These are phyloP conservation scores for Chrysoporthe austroafricana DNA, from an alignment of 2,329 filamentous ascomycete genomes.

Conservation along the genomic window DNA sequence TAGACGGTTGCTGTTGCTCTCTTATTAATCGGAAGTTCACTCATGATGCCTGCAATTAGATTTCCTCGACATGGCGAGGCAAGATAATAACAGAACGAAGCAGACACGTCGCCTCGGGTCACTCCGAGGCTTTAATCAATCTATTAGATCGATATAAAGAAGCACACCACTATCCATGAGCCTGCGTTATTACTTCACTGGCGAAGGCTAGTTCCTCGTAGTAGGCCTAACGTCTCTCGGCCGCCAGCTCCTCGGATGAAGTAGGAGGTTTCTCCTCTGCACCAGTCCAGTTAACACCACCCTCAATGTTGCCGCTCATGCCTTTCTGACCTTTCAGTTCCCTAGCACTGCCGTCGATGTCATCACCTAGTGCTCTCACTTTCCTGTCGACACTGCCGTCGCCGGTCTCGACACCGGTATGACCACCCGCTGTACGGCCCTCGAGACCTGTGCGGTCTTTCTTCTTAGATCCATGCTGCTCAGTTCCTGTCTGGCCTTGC, in stretches of 20 bases:
- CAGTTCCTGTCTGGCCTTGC: conserved; percentile 46
- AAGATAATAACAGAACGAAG: too few species aligned
- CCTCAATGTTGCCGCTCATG: conserved; percentile 24
- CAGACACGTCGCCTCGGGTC: too few species aligned
- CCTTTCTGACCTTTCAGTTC: conserved; percentile 30
- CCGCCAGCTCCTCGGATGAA: conserved; percentile 29
- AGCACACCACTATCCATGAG: too few species aligned
- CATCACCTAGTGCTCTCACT: conserved; percentile 35
- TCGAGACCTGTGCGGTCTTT: conserved; percentile 45
- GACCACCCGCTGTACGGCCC: conserved; percentile 41
- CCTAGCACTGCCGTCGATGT: conserved; percentile 32
- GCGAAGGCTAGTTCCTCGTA: too few species aligned
- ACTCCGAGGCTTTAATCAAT: too few species aligned
- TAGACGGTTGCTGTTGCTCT: too few species aligned
- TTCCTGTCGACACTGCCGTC: conserved; percentile 35
- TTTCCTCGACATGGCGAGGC: too few species aligned
- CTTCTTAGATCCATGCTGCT: conserved; percentile 45
- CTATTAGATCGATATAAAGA: too few species aligned
- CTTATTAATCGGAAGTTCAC: too few species aligned
- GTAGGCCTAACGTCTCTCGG: conserved; percentile 25
- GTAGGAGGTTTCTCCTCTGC: conserved; percentile 29
- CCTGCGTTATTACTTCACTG: too few species aligned
- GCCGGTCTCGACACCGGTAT: conserved; percentile 27
- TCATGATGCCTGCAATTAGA: too few species aligned
- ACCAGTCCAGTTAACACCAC: conserved; percentile 22